A percentile compares a stretch with the other conserved stretches of the same genome.
Evolutionary conservation across 768 basidiomycete species (phyloP).

Genomic region (Suillus americanus): DNA sequence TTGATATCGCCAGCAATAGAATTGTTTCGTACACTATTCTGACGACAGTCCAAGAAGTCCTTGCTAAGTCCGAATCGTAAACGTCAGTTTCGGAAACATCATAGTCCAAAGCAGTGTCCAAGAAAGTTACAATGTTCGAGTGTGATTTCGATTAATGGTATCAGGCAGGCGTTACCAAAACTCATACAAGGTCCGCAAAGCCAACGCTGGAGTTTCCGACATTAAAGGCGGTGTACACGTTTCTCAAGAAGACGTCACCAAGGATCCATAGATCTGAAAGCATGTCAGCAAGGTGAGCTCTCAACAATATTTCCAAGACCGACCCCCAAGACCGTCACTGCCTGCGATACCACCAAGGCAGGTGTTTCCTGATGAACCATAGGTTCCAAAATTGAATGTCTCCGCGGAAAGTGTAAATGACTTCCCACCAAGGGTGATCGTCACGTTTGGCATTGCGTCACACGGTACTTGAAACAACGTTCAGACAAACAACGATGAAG

Average conservation of each 20-base stretch:
- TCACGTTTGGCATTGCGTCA: conserved; percentile 23
- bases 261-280: conserved; percentile 32
- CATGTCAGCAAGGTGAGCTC: not conserved
- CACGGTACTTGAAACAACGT: conserved; percentile 22
- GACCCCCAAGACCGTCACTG: conserved; percentile 21
- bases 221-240: conserved; percentile 48
- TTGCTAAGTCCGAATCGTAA: not conserved
- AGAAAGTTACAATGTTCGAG: not conserved
- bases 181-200: conserved; percentile 35
- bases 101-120: not conserved
- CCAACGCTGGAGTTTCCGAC: conserved; percentile 39
- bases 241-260: conserved; percentile 43
- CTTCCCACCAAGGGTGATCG: conserved; percentile 36
- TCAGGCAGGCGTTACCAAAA: not conserved
- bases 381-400: conserved; percentile 37
- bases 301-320: conserved; percentile 5
- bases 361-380: conserved; percentile 8
- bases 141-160: not conserved
- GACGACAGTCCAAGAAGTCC: not conserved
- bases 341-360: conserved; percentile 22
- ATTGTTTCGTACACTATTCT: not conserved
- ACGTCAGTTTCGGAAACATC: not conserved
- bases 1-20: not conserved
- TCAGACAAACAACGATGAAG: not conserved
- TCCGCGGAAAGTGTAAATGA: conserved; percentile 30